Base-by-base conservation (phyloP, 106 monocot species). In the Dendrobium catenatum region DNA sequence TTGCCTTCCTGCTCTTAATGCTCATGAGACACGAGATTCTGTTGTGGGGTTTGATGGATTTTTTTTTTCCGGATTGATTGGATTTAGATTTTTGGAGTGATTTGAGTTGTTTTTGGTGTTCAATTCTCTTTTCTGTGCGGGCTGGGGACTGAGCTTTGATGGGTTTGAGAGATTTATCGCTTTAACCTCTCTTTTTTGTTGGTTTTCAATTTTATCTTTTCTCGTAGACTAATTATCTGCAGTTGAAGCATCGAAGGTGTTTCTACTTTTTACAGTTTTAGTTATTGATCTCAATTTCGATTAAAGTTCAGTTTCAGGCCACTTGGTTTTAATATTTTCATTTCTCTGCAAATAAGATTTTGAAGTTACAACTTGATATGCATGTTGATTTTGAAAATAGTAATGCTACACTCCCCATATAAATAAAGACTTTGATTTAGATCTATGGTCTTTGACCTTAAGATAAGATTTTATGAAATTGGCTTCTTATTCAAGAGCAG, bases 71-170 rank as follows among this genome's bases (percentile, higher is more conserved):
- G 72, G 72, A 4, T 40, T 72, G 13, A 2, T n/a, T 40, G 29
- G 72, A 40, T 72, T 72, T 72, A 37, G 16, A 40, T 40, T 72
- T 72, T 72, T 2, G 40, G 29, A 40, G 72, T 37, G 72, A 33
- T 72, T 37, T 40, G 72, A 72, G 11, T 72, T 40, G 72, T 72
- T 72, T 72, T 72, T 16, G 29, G 37, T 72, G 72, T 40, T 72
- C 16, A 17, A 40, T 72, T 17, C 27, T 37, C 11, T 2, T 29
- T 72, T 72, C 72, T 40, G 0, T 37, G 40, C 33, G 40, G 40
- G 29, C 72, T 72, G 68, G n/a, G 6, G 40, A 72, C 72, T 72
- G 33, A 3, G 17, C 40, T 72, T 72, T 72, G 16, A 11, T 17
- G 72, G 40, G 20, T 15, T 40, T 72, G 40, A 22, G 2, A 29